phyloP scores from a whole-genome alignment of 108 stramenopile species.

The Cafeteria roenbergensis region DNA sequence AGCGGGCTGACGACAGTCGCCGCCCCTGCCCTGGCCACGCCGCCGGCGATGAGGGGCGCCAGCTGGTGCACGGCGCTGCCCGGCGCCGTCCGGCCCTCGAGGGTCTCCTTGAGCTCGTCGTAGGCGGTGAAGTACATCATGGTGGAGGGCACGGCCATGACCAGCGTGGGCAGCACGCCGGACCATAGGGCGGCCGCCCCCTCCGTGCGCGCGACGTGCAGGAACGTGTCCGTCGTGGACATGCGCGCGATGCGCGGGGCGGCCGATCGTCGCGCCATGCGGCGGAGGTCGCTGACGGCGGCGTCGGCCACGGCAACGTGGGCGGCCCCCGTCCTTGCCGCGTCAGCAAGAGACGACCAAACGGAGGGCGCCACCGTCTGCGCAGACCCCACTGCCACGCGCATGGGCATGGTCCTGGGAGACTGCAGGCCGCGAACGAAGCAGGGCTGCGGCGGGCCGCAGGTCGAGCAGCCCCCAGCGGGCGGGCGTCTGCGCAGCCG shows the following conservation, averaged over 20 bases:
- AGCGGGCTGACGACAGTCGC: conserved; percentile 70
- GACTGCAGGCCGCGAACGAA: no score
- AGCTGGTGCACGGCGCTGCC: background rate
- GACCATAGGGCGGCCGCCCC: conserved; percentile 35
- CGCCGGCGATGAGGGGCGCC: conserved; percentile 57
- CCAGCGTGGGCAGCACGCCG: conserved; percentile 34
- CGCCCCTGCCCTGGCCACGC: conserved; percentile 57
- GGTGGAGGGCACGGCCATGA: conserved; percentile 62
- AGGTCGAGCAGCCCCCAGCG: no score
- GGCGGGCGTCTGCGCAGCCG: no score
- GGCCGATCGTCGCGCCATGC: conserved; percentile 1
- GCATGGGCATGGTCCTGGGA: no score
- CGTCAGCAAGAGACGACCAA: background rate
- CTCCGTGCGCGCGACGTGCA: conserved; percentile 30
- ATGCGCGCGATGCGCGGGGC: background rate
- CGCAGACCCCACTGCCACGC: background rate
- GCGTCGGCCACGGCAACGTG: conserved; percentile 3
- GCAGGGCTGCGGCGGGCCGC: no score
- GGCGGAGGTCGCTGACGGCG: background rate
- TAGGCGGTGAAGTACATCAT: conserved; percentile 74
- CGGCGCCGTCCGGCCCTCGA: conserved; percentile 10
- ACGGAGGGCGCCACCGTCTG: background rate
- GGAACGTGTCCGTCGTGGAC: conserved; percentile 14
- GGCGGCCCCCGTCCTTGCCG: background rate
- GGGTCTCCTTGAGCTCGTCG: conserved; percentile 37